Conservation (phyloP, 768 basidiomycete species). For the Pleurotus eryngii region DNA sequence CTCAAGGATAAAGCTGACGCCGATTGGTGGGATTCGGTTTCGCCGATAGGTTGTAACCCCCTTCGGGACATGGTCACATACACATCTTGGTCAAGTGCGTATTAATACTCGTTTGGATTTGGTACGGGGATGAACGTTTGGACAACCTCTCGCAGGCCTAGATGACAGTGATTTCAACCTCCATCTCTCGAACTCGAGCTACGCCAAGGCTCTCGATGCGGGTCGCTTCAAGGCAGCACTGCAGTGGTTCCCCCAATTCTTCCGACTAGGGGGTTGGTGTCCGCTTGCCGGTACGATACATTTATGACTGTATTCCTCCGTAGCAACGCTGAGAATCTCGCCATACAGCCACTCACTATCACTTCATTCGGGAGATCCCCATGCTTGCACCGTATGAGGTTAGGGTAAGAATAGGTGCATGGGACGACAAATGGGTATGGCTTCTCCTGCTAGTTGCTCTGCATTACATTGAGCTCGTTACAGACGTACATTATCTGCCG, state of each 20-base stretch:
- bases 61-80: slow-evolving; percentile 41
- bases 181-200: slow-evolving; percentile 81
- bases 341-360: slow-evolving; percentile 56
- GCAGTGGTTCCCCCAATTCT: slow-evolving; percentile 52
- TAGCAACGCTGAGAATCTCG: neutral
- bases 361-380: slow-evolving; percentile 70
- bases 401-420: slow-evolving; percentile 49
- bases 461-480: neutral
- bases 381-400: slow-evolving; percentile 62
- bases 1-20: slow-evolving; percentile 29
- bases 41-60: slow-evolving; percentile 56
- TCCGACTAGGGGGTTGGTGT: slow-evolving; percentile 57
- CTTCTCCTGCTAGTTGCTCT: too few species aligned
- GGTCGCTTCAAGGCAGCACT: slow-evolving; percentile 49
- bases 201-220: slow-evolving; percentile 61
- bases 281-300: slow-evolving; percentile 49
- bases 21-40: slow-evolving; percentile 44
- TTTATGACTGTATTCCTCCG: slow-evolving; percentile 28
- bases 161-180: slow-evolving; percentile 74
- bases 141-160: slow-evolving; percentile 34
- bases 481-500: slow-evolving; percentile 64
- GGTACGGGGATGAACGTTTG: too few species aligned
- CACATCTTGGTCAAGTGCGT: slow-evolving; percentile 56
- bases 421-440: slow-evolving; percentile 81
- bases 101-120: neutral